Evolutionary conservation across 495 filamentous ascomycete species (phyloP), one percentile per base, ranked within the genome.

Genomic region (Xylaria longipes): DNA sequence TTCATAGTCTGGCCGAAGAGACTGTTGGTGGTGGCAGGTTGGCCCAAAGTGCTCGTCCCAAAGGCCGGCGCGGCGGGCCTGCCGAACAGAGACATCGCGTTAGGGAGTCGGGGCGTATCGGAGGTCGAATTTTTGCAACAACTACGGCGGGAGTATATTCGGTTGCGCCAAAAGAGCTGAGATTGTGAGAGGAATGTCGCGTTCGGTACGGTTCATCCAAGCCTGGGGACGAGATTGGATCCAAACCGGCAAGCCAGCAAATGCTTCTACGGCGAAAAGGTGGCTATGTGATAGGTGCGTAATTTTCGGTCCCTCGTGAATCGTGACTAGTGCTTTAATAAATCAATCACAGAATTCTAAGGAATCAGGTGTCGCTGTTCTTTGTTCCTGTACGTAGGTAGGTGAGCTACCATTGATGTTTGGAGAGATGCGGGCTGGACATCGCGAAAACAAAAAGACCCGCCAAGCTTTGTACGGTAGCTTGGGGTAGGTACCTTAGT

Each of bases 61-160:
- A 75, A 74, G 46, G 31, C 62, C 45, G 77, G n/a, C 37, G 77
- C 70, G 45, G 46, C 45, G 12, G 77, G 78, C 74, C 70, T 54
- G 9, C 73, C 72, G 35, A 75, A 76, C n/a, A 79, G 33, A 22
- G 77, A 76, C 74, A 78, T 78, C 33, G 33, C 25, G 25, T 11
- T 11, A 54, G 41, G 45, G 45, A 31, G 1, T 63, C 2, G 8
- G 14, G 14, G 57, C 46, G 45, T 69, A n/a, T 50, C 1, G 6
- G 22, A 62, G 8, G 17, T 5, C 1, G 31, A 63, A 12, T 3
- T 29, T 29, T 48, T 20, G 46, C 4, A 35, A 54, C 27, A 39
- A n/a, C 43, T 29, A 46, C 45, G 33, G 22, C 33, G 15, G 22
- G 29, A 39, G 57, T 17, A 22, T 33, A 27, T 12, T 33, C 33